Evolutionary conservation across 441 rosid genomes (phyloP), one percentile per base, ranked within the genome.

Genomic region (Daphne laureola): DNA sequence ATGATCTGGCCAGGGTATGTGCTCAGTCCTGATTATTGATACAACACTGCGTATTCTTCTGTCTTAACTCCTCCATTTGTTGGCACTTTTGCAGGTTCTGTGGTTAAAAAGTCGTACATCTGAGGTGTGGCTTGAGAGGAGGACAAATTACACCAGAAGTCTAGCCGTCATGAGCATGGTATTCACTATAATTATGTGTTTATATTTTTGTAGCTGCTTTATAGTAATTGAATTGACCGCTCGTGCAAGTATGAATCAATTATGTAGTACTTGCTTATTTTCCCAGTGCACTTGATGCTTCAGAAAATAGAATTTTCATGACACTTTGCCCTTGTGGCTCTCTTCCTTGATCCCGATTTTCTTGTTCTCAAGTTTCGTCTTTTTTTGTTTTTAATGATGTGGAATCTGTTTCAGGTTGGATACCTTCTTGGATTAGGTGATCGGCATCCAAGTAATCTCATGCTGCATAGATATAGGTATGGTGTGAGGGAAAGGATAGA

Each of bases 101-200:
- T 94, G 99, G 98, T 75, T 94, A 64, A 94, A 94, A 78, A 94
- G 99, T 75, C 94, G 96, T 55, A 87, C 96, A 38, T 90, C 99
- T 59, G 99, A 90, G 77, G 87, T 86, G 31, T 94, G 99, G 99
- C 82, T 94, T 41, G 99, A 94, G 72, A 87, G 98, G 73, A 81
- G 98, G 76, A 87, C 99, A 55, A 94, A 90, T 73, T 94, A 90
- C 59, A 94, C 96, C 17, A 77, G 99, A 79, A 94, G 99, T 66
- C 83, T 88, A 72, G 99, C 98, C 13, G 96, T 94, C 66, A 90
- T 90, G 98, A 94, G 99, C 77, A 94, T 90, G 99, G 98, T 93
- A 85, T 59, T 82, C 40, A 23, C 62, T 68, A 67, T 45, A 51
- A 8, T 43, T 21, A n/a, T 35, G 16, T 6, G 44, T 35, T 21